Evolutionary conservation across 2,329 filamentous ascomycete genomes (phyloP).

Genomic region (Chaetomiaceae sp.): DNA sequence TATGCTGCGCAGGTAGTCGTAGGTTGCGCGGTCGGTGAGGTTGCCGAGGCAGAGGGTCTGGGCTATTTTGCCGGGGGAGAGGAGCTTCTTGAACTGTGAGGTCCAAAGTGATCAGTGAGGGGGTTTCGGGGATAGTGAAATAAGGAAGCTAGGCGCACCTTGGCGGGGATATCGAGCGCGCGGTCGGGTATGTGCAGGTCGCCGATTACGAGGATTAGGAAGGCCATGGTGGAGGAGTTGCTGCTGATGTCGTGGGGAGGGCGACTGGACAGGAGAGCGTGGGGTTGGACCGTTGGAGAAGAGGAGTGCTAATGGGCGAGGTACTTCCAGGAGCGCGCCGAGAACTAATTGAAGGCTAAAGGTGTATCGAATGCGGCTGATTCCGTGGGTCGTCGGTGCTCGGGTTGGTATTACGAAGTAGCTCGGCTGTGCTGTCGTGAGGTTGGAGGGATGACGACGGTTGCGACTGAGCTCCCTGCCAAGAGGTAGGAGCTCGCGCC

Average conservation of each 20-base stretch:
- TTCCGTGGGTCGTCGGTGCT: too few relatives aligned
- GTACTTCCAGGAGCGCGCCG: too few relatives aligned
- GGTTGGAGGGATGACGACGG: too few relatives aligned
- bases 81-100: constrained; percentile 74
- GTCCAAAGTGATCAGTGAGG: not conserved
- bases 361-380: too few relatives aligned
- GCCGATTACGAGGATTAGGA: constrained; percentile 86
- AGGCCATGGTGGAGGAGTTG: constrained; percentile 61
- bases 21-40: constrained; percentile 73
- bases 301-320: too few relatives aligned
- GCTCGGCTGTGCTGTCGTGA: too few relatives aligned
- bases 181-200: constrained; percentile 92
- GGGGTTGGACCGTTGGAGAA: too few relatives aligned
- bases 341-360: too few relatives aligned
- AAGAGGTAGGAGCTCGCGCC: too few relatives aligned
- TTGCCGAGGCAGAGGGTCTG: constrained; percentile 78
- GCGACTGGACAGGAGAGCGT: not conserved
- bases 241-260: not conserved
- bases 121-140: constrained; percentile 2
- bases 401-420: too few relatives aligned
- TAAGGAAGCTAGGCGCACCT: constrained; percentile 50
- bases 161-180: constrained; percentile 83
- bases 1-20: constrained; percentile 73
- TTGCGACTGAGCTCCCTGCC: too few relatives aligned
- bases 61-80: constrained; percentile 77